A percentile compares a stretch with the other conserved stretches of the same genome.
These are phyloP conservation scores for Candida tibetensis DNA, from an alignment of 805 yeast genomes.

Conservation along the genomic window DNA sequence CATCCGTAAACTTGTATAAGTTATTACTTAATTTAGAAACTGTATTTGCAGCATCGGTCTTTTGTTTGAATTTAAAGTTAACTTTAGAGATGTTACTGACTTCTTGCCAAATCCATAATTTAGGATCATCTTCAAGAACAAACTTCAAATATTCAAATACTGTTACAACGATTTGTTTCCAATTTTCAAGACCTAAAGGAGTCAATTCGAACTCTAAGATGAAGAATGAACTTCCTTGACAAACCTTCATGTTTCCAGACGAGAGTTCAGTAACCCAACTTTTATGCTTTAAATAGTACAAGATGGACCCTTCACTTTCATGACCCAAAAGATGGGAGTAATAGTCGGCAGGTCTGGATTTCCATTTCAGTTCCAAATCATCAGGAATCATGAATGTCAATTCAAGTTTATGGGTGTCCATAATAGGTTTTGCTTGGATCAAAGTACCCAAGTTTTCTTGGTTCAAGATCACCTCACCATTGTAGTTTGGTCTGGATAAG, in stretches of 20 bases:
- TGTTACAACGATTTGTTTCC: slow-evolving; percentile 56
- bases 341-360: slow-evolving; percentile 66
- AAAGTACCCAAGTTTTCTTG: slow-evolving; percentile 49
- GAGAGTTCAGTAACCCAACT: slow-evolving; percentile 82
- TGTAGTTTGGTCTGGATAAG: slow-evolving; percentile 44
- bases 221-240: slow-evolving; percentile 66
- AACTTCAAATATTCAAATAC: slow-evolving; percentile 74
- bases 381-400: slow-evolving; percentile 75
- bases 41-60: slow-evolving; percentile 66
- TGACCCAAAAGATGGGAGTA: slow-evolving; percentile 86
- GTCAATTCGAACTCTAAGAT: slow-evolving; percentile 76
- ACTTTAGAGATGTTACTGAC: slow-evolving; percentile 63
- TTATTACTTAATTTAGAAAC: slow-evolving; percentile 64
- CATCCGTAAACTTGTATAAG: slow-evolving; percentile 47
- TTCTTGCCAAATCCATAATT: slow-evolving; percentile 80
- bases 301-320: slow-evolving; percentile 84
- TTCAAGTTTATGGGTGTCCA: slow-evolving; percentile 68
- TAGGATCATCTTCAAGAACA: slow-evolving; percentile 55
- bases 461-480: slow-evolving; percentile 46
- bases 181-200: slow-evolving; percentile 60
- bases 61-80: slow-evolving; percentile 78
- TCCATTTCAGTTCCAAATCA: slow-evolving; percentile 58
- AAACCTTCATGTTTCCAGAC: slow-evolving; percentile 66
- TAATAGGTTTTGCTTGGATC: slow-evolving; percentile 74
- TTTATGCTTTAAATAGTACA: slow-evolving; percentile 59